Percentiles rank a stretch among this genome's conserved stretches.
phyloP scores from a whole-genome alignment of 352 stramenopile genomes.

The Phytopythium ostracodes region DNA sequence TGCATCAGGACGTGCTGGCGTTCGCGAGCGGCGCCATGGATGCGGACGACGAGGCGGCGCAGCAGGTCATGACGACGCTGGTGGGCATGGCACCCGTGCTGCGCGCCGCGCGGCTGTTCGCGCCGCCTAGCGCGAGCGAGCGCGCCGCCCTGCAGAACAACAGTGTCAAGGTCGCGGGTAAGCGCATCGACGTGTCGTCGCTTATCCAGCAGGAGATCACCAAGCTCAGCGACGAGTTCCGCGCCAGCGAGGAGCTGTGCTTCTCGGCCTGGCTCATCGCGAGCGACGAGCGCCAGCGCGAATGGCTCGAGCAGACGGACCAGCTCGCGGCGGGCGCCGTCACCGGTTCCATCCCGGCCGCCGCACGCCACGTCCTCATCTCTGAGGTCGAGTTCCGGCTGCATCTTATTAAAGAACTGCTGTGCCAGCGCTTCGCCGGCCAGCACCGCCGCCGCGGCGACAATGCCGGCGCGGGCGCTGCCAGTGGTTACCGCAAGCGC shows the following conservation, averaged over 20 bases:
- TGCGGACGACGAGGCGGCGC: constrained; percentile 57
- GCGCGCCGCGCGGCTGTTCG: constrained; percentile 33
- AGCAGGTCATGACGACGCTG: constrained; percentile 53
- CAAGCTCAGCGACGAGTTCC: constrained; percentile 79
- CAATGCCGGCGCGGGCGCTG: background rate
- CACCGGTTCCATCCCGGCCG: constrained; percentile 51
- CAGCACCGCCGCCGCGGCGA: constrained; percentile 16
- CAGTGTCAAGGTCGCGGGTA: constrained; percentile 51
- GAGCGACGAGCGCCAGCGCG: constrained; percentile 59
- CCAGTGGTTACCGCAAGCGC: constrained; percentile 29
- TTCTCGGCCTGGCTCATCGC: constrained; percentile 78
- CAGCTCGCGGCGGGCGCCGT: constrained; percentile 44
- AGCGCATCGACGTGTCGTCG: constrained; percentile 67
- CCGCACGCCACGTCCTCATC: constrained; percentile 69
- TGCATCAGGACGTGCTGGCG: constrained; percentile 67
- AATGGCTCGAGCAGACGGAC: constrained; percentile 70
- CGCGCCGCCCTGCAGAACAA: constrained; percentile 62
- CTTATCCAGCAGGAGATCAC: constrained; percentile 81
- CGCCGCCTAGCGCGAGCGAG: constrained; percentile 34
- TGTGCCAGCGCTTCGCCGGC: constrained; percentile 61
- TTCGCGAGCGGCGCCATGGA: constrained; percentile 65
- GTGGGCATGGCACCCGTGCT: constrained; percentile 37
- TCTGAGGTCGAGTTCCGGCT: constrained; percentile 77
- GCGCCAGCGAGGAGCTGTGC: constrained; percentile 52
- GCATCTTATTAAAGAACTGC: constrained; percentile 67